A percentile compares a stretch with the other conserved stretches of the same genome.
phyloP scores from a whole-genome alignment of 163 green algal genomes.

The Scenedesmus sp. region DNA sequence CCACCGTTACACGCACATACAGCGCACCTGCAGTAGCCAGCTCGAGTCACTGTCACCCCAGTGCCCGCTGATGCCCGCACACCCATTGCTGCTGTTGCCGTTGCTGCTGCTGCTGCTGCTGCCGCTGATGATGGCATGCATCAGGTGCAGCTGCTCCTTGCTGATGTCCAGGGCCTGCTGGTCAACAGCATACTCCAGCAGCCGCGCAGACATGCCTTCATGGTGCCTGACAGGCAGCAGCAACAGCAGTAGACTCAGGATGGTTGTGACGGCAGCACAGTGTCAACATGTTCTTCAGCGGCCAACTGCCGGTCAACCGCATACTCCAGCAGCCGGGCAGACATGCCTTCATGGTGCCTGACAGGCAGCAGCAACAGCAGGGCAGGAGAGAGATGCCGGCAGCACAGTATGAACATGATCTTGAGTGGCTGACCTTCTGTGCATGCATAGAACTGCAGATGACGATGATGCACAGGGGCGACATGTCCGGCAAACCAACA shows the following conservation, averaged over 20 bases:
- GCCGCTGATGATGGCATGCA: constrained; percentile 39
- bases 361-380: neutral
- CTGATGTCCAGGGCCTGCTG: constrained; percentile 63
- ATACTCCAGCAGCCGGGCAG: constrained; percentile 69
- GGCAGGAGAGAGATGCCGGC: too few species aligned
- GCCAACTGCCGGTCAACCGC: constrained; percentile 66
- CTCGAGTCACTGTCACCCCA: constrained; percentile 67
- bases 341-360: constrained; percentile 88
- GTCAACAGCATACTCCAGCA: constrained; percentile 80
- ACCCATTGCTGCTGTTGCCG: neutral
- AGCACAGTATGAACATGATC: too few species aligned
- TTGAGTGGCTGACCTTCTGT: too few species aligned
- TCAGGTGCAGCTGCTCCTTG: neutral
- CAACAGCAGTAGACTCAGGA: neutral
- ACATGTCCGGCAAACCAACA: too few species aligned
- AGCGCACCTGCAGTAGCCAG: constrained; percentile 89
- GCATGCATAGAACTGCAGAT: too few species aligned
- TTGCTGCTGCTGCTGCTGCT: neutral
- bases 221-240: constrained; percentile 66
- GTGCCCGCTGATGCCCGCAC: neutral
- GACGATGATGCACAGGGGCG: too few species aligned
- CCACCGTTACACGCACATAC: constrained; percentile 17
- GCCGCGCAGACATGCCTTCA: constrained; percentile 80
- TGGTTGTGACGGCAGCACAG: neutral
- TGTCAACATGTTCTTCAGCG: neutral